These are phyloP conservation scores for Darksidea phi DNA, from an alignment of 495 filamentous ascomycete species.

Conservation along the genomic window DNA sequence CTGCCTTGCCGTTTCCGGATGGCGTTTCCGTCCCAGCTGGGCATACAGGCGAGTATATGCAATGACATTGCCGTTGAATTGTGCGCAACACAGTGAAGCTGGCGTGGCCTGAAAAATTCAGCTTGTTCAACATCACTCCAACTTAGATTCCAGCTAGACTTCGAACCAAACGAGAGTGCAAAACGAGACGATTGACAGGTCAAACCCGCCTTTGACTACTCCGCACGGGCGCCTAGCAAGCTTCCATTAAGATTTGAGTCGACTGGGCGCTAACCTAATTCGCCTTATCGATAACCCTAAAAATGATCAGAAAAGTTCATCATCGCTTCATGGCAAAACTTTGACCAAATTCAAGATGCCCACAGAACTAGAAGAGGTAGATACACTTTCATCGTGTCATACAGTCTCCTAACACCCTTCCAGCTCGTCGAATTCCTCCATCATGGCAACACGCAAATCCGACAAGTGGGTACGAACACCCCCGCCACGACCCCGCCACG, in stretches of 20 bases:
- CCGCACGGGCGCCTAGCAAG: too few species aligned
- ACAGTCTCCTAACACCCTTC: not conserved
- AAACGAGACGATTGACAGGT: too few species aligned
- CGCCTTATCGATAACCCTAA: slow-evolving; percentile 30
- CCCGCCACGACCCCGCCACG: not conserved
- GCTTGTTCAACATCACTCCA: too few species aligned
- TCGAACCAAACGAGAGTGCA: too few species aligned
- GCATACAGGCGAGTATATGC: too few species aligned
- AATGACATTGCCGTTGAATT: too few species aligned
- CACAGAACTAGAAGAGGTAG: slow-evolving; percentile 79
- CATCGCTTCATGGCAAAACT: slow-evolving; percentile 4
- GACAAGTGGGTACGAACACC: slow-evolving; percentile 61
- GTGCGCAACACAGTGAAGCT: too few species aligned
- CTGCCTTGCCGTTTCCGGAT: too few species aligned
- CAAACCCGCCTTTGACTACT: too few species aligned
- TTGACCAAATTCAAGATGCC: slow-evolving; percentile 55
- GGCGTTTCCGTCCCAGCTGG: not conserved
- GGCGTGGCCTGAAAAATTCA: too few species aligned
- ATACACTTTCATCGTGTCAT: not conserved
- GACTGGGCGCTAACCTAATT: not conserved
- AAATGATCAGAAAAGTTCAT: slow-evolving; percentile 18
- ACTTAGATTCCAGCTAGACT: too few species aligned
- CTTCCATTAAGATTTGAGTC: too few species aligned
- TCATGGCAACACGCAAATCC: slow-evolving; percentile 81
- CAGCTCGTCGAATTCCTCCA: slow-evolving; percentile 91